phyloP scores from a whole-genome alignment of 2,329 filamentous ascomycete species.

The Metarhizium album region DNA sequence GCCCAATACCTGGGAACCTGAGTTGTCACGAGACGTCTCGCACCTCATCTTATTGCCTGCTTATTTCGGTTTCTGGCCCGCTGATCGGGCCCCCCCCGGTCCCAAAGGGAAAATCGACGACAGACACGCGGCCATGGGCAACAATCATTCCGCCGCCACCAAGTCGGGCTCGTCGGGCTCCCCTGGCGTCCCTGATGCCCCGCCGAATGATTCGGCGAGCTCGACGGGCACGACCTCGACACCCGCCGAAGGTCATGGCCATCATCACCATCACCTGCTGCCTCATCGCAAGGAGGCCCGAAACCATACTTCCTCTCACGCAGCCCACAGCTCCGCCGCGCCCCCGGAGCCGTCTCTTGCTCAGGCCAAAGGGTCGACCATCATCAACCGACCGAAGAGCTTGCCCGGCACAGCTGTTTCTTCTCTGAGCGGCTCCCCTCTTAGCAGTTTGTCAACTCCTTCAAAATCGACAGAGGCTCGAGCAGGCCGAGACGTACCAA shows the following conservation, averaged over 20 bases:
- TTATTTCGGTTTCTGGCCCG: not conserved
- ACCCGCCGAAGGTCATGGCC: conserved; percentile 1
- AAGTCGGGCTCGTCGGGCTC: conserved; percentile 24
- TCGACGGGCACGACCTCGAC: conserved; percentile 8
- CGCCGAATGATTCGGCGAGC: conserved; percentile 14
- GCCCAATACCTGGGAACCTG: not conserved
- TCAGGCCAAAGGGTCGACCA: conserved; percentile 47
- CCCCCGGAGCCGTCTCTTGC: conserved; percentile 52
- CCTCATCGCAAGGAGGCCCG: conserved; percentile 25
- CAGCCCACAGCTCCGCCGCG: conserved; percentile 43
- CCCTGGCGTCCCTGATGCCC: conserved; percentile 11
- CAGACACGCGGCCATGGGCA: conserved; percentile 21
- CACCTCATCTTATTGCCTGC: not conserved
- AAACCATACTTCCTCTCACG: conserved; percentile 45
- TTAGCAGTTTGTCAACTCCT: conserved; percentile 23
- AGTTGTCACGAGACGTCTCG: conserved; percentile 5
- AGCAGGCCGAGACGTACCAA: conserved; percentile 24
- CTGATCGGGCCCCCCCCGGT: not conserved
- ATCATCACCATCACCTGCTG: conserved; percentile 11
- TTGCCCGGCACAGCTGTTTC: conserved; percentile 39
- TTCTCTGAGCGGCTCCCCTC: conserved; percentile 37
- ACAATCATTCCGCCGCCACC: conserved; percentile 27
- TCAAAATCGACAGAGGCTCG: conserved; percentile 17
- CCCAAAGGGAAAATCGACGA: not conserved
- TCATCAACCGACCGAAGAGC: conserved; percentile 34